Percentiles rank a stretch among this genome's conserved stretches.
Evolutionary conservation across 2,329 filamentous ascomycete genomes (phyloP).

Genomic region (Pseudogymnoascus sp.): DNA sequence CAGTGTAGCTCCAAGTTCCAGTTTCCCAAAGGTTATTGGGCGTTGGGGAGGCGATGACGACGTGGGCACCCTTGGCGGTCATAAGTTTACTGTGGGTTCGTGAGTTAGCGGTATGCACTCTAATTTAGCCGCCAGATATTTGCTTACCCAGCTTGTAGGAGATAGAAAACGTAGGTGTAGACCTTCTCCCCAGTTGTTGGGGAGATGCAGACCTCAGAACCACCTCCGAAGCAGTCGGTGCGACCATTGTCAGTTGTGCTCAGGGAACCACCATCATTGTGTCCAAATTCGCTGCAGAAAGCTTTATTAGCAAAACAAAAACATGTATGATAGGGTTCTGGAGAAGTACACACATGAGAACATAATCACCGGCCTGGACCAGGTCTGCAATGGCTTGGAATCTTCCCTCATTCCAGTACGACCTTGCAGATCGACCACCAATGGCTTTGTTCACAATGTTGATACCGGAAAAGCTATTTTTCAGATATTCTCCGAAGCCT

Average conservation of each 20-base stretch:
- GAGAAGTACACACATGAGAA: conserved; percentile 40
- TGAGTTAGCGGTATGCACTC: neutral
- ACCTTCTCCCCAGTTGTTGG: conserved; percentile 10
- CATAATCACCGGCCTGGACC: conserved; percentile 47
- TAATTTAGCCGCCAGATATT: neutral
- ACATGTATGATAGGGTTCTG: neutral
- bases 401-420: conserved; percentile 56
- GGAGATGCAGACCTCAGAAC: conserved; percentile 11
- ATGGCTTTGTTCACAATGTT: conserved; percentile 55
- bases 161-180: conserved; percentile 11
- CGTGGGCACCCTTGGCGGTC: conserved; percentile 44
- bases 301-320: conserved; percentile 52
- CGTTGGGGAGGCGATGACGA: conserved; percentile 49
- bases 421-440: conserved; percentile 56
- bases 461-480: conserved; percentile 38
- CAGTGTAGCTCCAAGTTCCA: conserved; percentile 37
- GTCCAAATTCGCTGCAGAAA: conserved; percentile 46
- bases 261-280: conserved; percentile 56
- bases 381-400: conserved; percentile 47
- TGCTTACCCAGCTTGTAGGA: conserved; percentile 9
- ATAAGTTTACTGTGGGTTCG: conserved; percentile 11
- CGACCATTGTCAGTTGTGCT: conserved; percentile 48
- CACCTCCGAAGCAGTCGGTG: conserved; percentile 39
- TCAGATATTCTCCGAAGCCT: conserved; percentile 57
- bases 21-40: conserved; percentile 55